Base-by-base conservation (phyloP, 2,329 filamentous ascomycete genomes). In the Hypoxylon sp. region DNA sequence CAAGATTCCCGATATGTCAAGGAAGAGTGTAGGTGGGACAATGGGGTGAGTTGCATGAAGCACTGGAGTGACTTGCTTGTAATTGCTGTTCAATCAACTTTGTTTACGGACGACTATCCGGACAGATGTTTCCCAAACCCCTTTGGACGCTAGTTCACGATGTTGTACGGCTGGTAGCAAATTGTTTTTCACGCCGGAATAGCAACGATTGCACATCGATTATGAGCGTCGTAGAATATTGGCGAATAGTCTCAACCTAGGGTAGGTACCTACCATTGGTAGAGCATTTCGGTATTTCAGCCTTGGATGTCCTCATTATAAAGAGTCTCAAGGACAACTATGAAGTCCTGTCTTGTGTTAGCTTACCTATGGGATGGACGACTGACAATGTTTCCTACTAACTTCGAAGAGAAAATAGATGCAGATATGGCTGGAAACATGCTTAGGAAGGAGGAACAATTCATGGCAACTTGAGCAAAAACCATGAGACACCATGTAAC, bases 401-500 rank as follows among this genome's bases (percentile, higher is more conserved):
- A 5, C 12, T n/a, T 36, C 5, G 12, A 4, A 28, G 26, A 28
- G 28, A 30, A 30, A 2, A 11, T 2, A 30, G 11, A 2, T 30
- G 28, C 11, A 11, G 7, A 30, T 30, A 9, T 11, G 11, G 11
- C 28, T 30, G 11, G 11, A 16, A 16, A 12, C 30, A 50, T 22
- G 4, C 18, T 50, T n/a, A 24, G 5, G 2, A 50, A n/a, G 20
- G 20, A 12, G 11, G 18, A 18, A 18, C 14, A 50, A 11, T 9
- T 40, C 16, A 4, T 16, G 7, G 32, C 14, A 3, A 11, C 12
- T 50, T 11, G 11, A 9, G 20, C 14, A 22, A 14, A 30, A 50
- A 50, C 11, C 46, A 36, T 36, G 24, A 22, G 30, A 33, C n/a
- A 53, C 36, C 24, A 44, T 32, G 32, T 52, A 36, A 51, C 30